Evolutionary conservation across 2,329 filamentous ascomycete genomes (phyloP).

Genomic region (Fusarium subtropicale): DNA sequence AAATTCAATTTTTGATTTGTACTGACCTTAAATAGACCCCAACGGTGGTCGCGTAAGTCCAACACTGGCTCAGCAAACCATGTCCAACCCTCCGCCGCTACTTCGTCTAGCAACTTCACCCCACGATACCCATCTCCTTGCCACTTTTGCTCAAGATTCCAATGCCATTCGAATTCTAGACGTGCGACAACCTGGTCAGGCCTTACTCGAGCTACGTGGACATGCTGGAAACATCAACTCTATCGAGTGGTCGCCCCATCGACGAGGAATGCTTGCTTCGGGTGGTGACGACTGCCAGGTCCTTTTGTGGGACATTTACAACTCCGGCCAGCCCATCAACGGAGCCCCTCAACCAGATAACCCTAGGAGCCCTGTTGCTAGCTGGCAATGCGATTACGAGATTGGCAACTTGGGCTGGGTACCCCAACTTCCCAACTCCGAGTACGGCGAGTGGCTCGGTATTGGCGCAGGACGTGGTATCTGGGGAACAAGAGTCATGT

Average conservation of each 20-base stretch:
- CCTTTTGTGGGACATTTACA: slow-evolving; percentile 92
- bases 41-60: slow-evolving; percentile 76
- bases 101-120: slow-evolving; percentile 89
- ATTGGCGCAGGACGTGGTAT: slow-evolving; percentile 84
- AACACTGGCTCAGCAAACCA: slow-evolving; percentile 80
- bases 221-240: slow-evolving; percentile 89
- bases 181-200: slow-evolving; percentile 94
- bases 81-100: slow-evolving; percentile 80
- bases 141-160: slow-evolving; percentile 96
- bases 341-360: slow-evolving; percentile 66
- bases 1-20: background rate
- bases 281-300: slow-evolving; percentile 94
- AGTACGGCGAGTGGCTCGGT: slow-evolving; percentile 85
- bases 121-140: slow-evolving; percentile 93
- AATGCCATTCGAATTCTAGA: slow-evolving; percentile 94
- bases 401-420: slow-evolving; percentile 88
- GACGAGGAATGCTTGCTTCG: slow-evolving; percentile 88
- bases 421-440: slow-evolving; percentile 74
- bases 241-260: slow-evolving; percentile 92
- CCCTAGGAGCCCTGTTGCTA: slow-evolving; percentile 75
- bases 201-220: slow-evolving; percentile 90
- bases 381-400: slow-evolving; percentile 89
- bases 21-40: slow-evolving; percentile 54
- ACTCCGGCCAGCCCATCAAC: slow-evolving; percentile 62
- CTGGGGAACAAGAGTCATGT: slow-evolving; percentile 74